Evolutionary conservation across 805 yeast species (phyloP), one percentile per base, ranked within the genome.

Genomic region (Myxozyma mucilagina): DNA sequence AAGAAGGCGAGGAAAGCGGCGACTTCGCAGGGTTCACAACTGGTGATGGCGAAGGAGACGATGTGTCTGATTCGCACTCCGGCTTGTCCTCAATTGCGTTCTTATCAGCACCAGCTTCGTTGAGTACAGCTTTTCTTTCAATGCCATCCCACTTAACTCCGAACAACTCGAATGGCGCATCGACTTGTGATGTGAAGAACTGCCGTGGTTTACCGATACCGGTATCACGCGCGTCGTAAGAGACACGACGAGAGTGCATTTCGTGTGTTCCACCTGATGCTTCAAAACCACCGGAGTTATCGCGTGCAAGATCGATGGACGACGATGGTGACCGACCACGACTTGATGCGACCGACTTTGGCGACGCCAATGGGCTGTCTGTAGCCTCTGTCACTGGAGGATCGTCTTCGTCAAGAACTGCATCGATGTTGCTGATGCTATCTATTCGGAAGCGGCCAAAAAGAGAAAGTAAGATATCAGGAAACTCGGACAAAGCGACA

Each of bases 91-190:
- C 54, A n/a, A 24, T 31, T n/a, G 6, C 47, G 36, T 24, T 4
- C 20, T 41, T 20, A 16, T 41, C 29, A 4, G 29, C 29, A 24
- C 29, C 29, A 24, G 4, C 18, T 13, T 41, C 18, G 7, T 14
- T 9, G n/a, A n/a, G 45, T 20, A 41, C n/a, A 24, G 48, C 24
- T 13, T n/a, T 43, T 16, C 16, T 31, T 36, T 53, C 58, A 10
- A 31, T 39, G 4, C 63, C 59, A 31, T 50, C 51, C 63, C 63
- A 57, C 16, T 41, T 34, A 10, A 57, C 56, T 13, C 56, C 65
- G 48, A 61, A 61, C 8, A 61, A 35, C 43, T 61, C 65, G 38
- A 61, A 61, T 47, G 65, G 65, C 41, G 65, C 65, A 18, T 61
- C 56, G 0, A 53, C 54, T 18, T 20, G 16, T 18, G 65, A 61